phyloP scores from a whole-genome alignment of 805 yeast genomes.

The Lachancea fermentati region DNA sequence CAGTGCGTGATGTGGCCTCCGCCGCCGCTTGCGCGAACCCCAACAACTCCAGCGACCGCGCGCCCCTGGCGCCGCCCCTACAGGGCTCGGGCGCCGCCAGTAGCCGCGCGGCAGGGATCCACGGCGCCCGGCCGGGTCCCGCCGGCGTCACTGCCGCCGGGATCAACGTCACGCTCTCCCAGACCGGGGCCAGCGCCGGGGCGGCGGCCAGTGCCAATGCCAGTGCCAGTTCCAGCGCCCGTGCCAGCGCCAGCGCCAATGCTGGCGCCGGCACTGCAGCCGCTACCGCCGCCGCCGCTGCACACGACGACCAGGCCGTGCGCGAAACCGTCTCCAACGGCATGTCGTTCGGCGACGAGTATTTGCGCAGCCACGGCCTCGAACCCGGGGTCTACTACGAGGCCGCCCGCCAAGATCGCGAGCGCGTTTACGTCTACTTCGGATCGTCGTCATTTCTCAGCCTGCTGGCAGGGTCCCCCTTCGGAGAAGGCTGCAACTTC shows the following conservation, averaged over 20 bases:
- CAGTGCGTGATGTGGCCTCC: not conserved
- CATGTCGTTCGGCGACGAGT: slow-evolving; percentile 9
- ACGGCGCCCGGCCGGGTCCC: too few relatives aligned
- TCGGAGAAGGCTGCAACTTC: slow-evolving; percentile 7
- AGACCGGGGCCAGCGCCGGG: too few relatives aligned
- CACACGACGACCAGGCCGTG: not conserved
- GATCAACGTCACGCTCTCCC: too few relatives aligned
- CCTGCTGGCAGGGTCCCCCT: slow-evolving; percentile 6
- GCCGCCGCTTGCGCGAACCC: not conserved
- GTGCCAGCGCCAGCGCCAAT: too few relatives aligned
- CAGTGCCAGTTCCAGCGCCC: too few relatives aligned
- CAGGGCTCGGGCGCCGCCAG: not conserved
- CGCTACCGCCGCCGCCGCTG: not conserved
- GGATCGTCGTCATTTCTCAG: slow-evolving; percentile 8
- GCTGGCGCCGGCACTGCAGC: too few relatives aligned
- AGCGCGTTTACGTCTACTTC: slow-evolving; percentile 8
- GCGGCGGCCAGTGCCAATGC: too few relatives aligned
- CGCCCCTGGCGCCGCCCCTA: not conserved
- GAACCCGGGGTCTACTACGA: slow-evolving; percentile 8
- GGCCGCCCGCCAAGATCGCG: slow-evolving; percentile 7
- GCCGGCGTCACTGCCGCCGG: too few relatives aligned
- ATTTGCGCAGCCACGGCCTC: slow-evolving; percentile 7
- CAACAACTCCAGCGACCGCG: too few relatives aligned
- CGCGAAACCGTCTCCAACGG: slow-evolving; percentile 8
- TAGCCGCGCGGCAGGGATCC: not conserved